Conservation (phyloP, 2,329 filamentous ascomycete species). For the Plenodomus tracheiphilus region DNA sequence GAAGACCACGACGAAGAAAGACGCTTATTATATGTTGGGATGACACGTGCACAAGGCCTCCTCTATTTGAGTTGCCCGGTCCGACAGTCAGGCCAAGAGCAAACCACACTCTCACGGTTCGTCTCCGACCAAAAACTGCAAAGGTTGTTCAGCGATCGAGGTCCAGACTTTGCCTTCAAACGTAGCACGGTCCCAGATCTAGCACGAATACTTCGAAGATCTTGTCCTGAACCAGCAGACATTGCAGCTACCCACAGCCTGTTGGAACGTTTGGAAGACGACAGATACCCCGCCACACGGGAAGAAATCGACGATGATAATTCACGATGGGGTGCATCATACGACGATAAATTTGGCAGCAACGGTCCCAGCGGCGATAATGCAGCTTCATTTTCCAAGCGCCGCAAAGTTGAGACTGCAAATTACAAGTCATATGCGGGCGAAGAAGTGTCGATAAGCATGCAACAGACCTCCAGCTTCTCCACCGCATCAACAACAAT, state of each 20-base stretch:
- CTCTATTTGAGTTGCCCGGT: slow-evolving; percentile 83
- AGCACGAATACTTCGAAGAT: slow-evolving; percentile 70
- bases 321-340: slow-evolving; percentile 19
- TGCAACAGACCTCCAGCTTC: slow-evolving; percentile 33
- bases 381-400: slow-evolving; percentile 22
- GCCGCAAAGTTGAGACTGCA: slow-evolving; percentile 28
- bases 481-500: slow-evolving; percentile 31
- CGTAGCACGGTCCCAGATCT: slow-evolving; percentile 65
- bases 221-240: slow-evolving; percentile 56
- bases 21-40: slow-evolving; percentile 88
- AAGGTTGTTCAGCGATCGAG: slow-evolving; percentile 61
- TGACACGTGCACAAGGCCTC: slow-evolving; percentile 88
- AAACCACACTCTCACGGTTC: slow-evolving; percentile 72
- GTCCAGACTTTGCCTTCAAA: slow-evolving; percentile 65
- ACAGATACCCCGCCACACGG: slow-evolving; percentile 39
- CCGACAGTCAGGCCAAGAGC: slow-evolving; percentile 64
- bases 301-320: slow-evolving; percentile 40
- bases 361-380: slow-evolving; percentile 6
- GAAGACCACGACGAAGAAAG: slow-evolving; percentile 89
- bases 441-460: slow-evolving; percentile 28
- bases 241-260: slow-evolving; percentile 25
- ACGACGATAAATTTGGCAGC: slow-evolving; percentile 10
- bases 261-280: slow-evolving; percentile 40
- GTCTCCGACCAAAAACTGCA: slow-evolving; percentile 61
- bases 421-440: slow-evolving; percentile 4